phyloP scores from a whole-genome alignment of 169 alveolate species.

The Miamiensis avidus region DNA sequence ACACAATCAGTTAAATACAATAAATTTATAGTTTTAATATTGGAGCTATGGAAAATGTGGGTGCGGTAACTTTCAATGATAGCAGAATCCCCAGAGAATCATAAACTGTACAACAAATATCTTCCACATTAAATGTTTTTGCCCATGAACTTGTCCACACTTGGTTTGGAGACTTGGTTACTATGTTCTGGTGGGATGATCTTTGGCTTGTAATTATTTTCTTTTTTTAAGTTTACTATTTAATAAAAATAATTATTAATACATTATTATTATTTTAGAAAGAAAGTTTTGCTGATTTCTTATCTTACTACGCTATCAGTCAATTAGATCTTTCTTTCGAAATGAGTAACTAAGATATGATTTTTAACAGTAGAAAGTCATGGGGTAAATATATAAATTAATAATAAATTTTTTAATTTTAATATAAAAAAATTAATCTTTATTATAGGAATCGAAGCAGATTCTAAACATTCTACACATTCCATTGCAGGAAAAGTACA shows the following conservation, averaged over 20 bases:
- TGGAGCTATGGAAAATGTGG: slow-evolving; percentile 81
- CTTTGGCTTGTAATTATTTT: slow-evolving; percentile 73
- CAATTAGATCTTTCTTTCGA: not conserved
- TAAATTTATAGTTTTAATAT: not conserved
- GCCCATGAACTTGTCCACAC: slow-evolving; percentile 81
- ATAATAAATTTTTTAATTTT: no score
- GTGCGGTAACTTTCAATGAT: slow-evolving; percentile 71
- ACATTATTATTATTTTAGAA: no score
- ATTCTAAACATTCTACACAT: slow-evolving; percentile 73
- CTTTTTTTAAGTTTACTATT: no score
- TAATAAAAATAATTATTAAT: no score
- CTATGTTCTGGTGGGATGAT: slow-evolving; percentile 89
- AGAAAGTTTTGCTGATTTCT: slow-evolving; percentile 79
- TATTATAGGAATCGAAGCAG: slow-evolving; percentile 52
- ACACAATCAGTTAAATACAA: no score
- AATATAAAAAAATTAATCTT: no score
- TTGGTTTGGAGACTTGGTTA: slow-evolving; percentile 85
- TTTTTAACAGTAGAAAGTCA: slow-evolving; percentile 55
- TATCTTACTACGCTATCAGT: slow-evolving; percentile 61
- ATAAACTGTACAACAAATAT: slow-evolving; percentile 47
- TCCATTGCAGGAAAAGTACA: slow-evolving; percentile 72
- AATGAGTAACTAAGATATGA: slow-evolving; percentile 50
- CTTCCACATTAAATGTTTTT: slow-evolving; percentile 58
- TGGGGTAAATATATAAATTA: no score
- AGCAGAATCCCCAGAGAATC: slow-evolving; percentile 59